Base-by-base conservation (phyloP, 192 early-diverging fungal genomes). In the Dissophora ornata region DNA sequence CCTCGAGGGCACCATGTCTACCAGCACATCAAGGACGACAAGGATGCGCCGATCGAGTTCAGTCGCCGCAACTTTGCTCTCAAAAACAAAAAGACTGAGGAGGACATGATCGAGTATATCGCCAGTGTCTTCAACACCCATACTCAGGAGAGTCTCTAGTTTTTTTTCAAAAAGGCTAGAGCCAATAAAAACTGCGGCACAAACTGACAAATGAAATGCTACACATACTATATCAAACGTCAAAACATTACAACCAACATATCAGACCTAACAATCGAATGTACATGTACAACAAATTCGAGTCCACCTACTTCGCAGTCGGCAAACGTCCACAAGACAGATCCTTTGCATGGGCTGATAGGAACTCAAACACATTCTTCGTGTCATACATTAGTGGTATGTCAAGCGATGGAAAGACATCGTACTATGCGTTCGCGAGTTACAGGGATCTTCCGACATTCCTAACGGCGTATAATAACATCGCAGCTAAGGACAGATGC, bases 1-100 rank as follows among this genome's bases (percentile, higher is more conserved):
- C 24, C 56, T 9, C 25, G 42, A 21, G 57, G 57, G 1, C 42
- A 47, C 15, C 10, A 32, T 47, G 29, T 60, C 8, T 60, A 30
- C 30, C 44, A 60, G 44, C 44, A 45, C 26, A 47, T 48, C 13
- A 10, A n/a, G 57, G 57, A 60, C 26, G 57, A 60, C 29, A 60
- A 47, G 57, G 0, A 33, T 2, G 41, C 57, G 2, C 57, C 57
- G 8, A 60, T 60, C 44, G 47, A 47, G 29, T 60, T 30, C 28
- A 60, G 57, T 47, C 57, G 57, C 44, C 44, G 57, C 57, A 60
- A n/a, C 13, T 48, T 60, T 30, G 22, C 47, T 21, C 5, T 60
- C 57, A 45, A 60, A n/a, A n/a, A n/a, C n/a, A n/a, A n/a, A n/a
- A n/a, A n/a, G n/a, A n/a, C n/a, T n/a, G n/a, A n/a, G n/a, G n/a